Evolutionary conservation across 83 land plant genomes (phyloP).

Genomic region (Isoetes engelmannii): DNA sequence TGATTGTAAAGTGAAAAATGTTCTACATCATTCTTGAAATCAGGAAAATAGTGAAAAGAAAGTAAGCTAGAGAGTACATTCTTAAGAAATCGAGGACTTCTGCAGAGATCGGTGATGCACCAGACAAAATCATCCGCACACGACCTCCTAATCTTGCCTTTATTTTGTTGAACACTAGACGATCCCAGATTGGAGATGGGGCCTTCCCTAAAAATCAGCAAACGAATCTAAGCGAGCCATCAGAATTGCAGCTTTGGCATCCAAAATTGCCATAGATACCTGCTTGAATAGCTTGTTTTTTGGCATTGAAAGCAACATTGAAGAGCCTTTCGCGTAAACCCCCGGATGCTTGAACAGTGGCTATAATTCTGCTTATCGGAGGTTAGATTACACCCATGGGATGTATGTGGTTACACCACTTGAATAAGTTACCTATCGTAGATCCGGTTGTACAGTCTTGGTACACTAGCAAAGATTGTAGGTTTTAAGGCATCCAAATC

Average conservation of each 20-base stretch:
- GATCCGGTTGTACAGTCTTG: slow-evolving; percentile 90
- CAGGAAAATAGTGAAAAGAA: neutral
- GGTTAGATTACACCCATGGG: neutral
- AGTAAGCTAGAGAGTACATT: slow-evolving; percentile 43
- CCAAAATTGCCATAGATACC: slow-evolving; percentile 38
- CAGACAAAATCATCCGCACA: slow-evolving; percentile 75
- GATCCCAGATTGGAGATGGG: slow-evolving; percentile 97
- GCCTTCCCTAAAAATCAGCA: slow-evolving; percentile 48
- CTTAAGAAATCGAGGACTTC: slow-evolving; percentile 87
- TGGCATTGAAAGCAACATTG: slow-evolving; percentile 89
- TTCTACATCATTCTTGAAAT: too few species aligned
- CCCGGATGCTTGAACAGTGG: slow-evolving; percentile 90
- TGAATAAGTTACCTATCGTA: slow-evolving; percentile 62
- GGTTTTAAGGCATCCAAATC: slow-evolving; percentile 78
- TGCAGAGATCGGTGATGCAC: slow-evolving; percentile 96
- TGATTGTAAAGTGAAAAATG: slow-evolving; percentile 15
- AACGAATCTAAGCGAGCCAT: neutral
- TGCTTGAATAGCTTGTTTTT: slow-evolving; percentile 74
- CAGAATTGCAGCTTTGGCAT: neutral
- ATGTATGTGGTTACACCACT: neutral
- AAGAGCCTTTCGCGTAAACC: slow-evolving; percentile 71
- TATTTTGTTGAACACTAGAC: slow-evolving; percentile 89
- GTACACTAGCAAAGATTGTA: slow-evolving; percentile 90
- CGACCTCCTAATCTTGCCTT: slow-evolving; percentile 84
- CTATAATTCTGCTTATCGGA: slow-evolving; percentile 38